Percentiles rank a stretch among this genome's conserved stretches.
Evolutionary conservation across 1,284 basidiomycete genomes (phyloP).

Genomic region (Ceratobasidium sp.): DNA sequence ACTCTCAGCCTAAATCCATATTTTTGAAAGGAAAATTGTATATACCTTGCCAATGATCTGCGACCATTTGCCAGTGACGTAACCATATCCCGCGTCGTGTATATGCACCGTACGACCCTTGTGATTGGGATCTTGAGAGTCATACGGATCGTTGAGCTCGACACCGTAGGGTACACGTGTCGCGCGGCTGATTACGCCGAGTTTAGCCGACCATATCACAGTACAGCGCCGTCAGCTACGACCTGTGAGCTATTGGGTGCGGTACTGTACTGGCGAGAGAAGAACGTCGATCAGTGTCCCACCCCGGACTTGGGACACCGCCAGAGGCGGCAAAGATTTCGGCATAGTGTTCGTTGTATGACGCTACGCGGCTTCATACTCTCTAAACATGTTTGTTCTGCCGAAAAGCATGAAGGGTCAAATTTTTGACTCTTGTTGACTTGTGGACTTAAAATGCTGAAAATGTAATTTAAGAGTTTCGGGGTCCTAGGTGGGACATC

Average conservation of each 20-base stretch:
- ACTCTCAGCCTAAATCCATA: not conserved
- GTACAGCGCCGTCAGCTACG: conserved; percentile 43
- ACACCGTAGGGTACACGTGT: conserved; percentile 33
- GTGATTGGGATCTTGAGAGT: conserved; percentile 20
- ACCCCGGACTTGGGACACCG: too few relatives aligned
- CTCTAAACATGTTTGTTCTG: too few relatives aligned
- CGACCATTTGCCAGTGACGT: conserved; percentile 34
- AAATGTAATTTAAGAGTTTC: too few relatives aligned
- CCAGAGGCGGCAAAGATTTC: too few relatives aligned
- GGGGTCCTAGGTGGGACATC: too few relatives aligned
- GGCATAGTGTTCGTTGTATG: too few relatives aligned
- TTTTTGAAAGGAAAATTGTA: not conserved
- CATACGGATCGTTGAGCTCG: conserved; percentile 23
- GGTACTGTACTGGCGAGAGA: too few relatives aligned
- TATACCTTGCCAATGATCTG: conserved; percentile 35
- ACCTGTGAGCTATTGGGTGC: conserved; percentile 27
- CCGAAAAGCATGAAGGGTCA: too few relatives aligned
- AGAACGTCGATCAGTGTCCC: too few relatives aligned
- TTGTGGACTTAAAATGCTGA: too few relatives aligned
- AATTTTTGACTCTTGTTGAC: too few relatives aligned
- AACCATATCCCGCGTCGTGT: conserved; percentile 20
- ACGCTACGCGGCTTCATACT: too few relatives aligned
- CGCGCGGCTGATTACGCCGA: conserved; percentile 33
- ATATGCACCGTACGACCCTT: conserved; percentile 13
- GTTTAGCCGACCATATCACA: conserved; percentile 39